Evolutionary conservation across 108 stramenopile genomes (phyloP).

Genomic region (Pseudonitzschia delicatissima): DNA sequence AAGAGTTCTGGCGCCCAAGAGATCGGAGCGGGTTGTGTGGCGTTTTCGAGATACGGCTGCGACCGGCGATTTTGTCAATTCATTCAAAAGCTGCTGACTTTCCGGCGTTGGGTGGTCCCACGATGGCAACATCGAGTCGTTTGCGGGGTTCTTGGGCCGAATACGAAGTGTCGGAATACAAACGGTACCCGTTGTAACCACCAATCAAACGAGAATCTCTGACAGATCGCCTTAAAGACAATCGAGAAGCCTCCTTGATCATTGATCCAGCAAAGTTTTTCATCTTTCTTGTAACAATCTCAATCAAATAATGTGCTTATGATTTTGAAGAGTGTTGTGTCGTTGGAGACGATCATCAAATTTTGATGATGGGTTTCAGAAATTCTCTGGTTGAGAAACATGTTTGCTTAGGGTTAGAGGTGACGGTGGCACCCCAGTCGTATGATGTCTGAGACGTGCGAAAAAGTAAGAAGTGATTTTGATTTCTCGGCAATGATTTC

Average conservation of each 20-base stretch:
- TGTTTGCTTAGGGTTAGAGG: too few species aligned
- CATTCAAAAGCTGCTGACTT: conserved; percentile 86
- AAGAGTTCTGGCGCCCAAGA: conserved; percentile 81
- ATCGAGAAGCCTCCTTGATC: not conserved
- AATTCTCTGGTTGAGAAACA: too few species aligned
- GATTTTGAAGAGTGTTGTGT: too few species aligned
- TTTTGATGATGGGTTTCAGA: too few species aligned
- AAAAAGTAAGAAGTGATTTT: too few species aligned
- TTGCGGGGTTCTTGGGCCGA: not conserved
- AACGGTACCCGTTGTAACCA: not conserved
- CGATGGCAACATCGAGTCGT: conserved; percentile 85
- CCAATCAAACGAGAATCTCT: not conserved
- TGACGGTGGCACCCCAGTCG: too few species aligned
- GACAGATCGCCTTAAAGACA: not conserved
- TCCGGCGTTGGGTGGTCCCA: conserved; percentile 86
- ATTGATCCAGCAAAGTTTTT: not conserved
- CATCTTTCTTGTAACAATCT: too few species aligned
- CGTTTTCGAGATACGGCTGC: conserved; percentile 91
- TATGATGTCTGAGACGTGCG: too few species aligned
- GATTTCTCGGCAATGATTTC: too few species aligned
- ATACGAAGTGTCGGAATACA: not conserved
- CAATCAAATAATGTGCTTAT: too few species aligned
- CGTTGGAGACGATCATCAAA: too few species aligned
- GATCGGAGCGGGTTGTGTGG: conserved; percentile 84
- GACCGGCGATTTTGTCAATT: conserved; percentile 67